Evolutionary conservation across 257 asterid species (phyloP).

Genomic region (Solanum chmielewskii): DNA sequence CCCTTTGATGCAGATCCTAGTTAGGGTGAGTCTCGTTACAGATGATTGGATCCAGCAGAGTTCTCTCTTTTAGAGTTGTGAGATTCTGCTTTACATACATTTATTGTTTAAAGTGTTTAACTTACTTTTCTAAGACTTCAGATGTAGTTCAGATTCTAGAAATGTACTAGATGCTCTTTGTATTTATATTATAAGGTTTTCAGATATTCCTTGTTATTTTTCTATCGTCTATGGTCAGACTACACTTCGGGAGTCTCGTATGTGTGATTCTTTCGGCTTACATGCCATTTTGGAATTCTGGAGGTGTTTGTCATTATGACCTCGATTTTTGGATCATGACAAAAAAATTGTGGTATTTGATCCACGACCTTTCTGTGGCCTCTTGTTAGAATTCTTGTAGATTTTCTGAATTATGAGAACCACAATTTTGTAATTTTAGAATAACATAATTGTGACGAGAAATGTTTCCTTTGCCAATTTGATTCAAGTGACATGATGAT

Average conservation of each 20-base stretch:
- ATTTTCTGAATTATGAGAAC: background rate
- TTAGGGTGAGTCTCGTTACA: background rate
- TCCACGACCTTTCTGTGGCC: background rate
- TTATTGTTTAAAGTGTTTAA: background rate
- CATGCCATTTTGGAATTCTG: too few species aligned
- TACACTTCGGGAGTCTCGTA: background rate
- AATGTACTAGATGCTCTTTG: background rate
- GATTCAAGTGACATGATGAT: background rate
- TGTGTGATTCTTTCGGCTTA: background rate
- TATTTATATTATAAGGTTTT: too few species aligned
- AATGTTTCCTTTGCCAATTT: background rate
- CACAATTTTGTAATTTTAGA: too few species aligned
- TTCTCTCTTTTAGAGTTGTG: background rate
- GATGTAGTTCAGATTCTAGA: background rate
- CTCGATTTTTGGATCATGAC: background rate
- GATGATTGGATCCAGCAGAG: background rate
- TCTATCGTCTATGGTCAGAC: background rate
- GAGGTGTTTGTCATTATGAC: background rate
- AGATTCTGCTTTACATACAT: too few species aligned
- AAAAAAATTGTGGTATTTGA: background rate
- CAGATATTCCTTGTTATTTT: background rate
- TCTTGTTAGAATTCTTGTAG: background rate
- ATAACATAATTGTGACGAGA: background rate
- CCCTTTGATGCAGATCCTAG: background rate
- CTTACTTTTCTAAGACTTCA: background rate